phyloP scores from a whole-genome alignment of 169 alveolate genomes.

The Eimeria nieschulzi region DNA sequence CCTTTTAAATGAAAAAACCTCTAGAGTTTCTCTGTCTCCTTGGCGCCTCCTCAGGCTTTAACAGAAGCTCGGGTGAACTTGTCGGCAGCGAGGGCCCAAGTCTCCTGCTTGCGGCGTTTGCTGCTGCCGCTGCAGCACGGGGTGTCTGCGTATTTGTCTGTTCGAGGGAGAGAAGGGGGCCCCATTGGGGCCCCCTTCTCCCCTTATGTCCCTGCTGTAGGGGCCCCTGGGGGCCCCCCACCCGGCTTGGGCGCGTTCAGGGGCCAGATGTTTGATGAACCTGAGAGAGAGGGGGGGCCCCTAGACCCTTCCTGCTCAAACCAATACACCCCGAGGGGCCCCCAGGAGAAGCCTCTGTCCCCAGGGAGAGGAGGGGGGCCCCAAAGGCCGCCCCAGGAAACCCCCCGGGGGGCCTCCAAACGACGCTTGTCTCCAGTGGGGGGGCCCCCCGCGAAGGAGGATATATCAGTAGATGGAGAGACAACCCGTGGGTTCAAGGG shows the following conservation, averaged over 20 bases:
- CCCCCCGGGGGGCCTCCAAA: neutral
- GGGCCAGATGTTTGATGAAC: neutral
- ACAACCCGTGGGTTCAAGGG: no score
- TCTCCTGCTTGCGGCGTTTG: neutral
- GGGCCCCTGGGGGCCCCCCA: neutral
- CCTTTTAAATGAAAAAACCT: no score
- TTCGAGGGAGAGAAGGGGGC: neutral
- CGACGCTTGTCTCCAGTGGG: neutral
- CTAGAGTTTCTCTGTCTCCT: neutral
- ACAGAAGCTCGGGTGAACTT: neutral
- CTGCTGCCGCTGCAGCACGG: conserved; percentile 19
- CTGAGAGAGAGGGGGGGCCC: neutral
- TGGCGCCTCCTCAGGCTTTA: neutral
- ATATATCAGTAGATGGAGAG: no score
- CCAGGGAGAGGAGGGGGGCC: neutral
- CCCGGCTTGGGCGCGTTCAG: neutral
- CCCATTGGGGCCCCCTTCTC: neutral
- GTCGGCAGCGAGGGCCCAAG: neutral
- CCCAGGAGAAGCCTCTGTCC: neutral
- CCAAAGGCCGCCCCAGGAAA: neutral
- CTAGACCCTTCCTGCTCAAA: neutral
- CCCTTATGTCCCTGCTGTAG: neutral
- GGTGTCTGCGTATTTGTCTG: neutral
- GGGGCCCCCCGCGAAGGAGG: no score
- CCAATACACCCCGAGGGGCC: neutral